A percentile compares a stretch with the other conserved stretches of the same genome.
phyloP scores from a whole-genome alignment of 2,329 filamentous ascomycete species.

The Scorias spongiosa region DNA sequence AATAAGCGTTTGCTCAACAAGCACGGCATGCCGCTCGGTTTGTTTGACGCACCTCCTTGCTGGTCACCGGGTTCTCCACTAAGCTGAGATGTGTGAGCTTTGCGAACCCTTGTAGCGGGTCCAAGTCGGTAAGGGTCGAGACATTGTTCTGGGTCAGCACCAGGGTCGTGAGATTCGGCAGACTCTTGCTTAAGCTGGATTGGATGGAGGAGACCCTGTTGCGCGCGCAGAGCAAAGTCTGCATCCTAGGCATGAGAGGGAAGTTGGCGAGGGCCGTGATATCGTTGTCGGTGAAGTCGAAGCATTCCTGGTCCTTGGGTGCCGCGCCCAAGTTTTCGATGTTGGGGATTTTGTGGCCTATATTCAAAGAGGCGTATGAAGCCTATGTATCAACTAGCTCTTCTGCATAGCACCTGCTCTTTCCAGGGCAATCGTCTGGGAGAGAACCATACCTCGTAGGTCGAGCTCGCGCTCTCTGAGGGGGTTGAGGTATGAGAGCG shows the following conservation, averaged over 20 bases:
- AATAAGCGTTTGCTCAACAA: not conserved
- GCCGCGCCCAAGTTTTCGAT: conserved; percentile 97
- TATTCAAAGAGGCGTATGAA: conserved; percentile 21
- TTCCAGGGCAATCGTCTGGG: conserved; percentile 45
- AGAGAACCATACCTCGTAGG: conserved; percentile 75
- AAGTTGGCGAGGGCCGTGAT: conserved; percentile 83
- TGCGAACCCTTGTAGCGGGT: conserved; percentile 55
- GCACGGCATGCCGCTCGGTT: no score
- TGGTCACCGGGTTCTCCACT: conserved; percentile 75
- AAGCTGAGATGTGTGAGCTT: conserved; percentile 67
- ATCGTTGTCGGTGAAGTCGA: conserved; percentile 98
- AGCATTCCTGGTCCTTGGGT: conserved; percentile 72
- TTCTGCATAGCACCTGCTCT: conserved; percentile 88
- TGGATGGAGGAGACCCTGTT: conserved; percentile 81
- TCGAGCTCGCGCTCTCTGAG: conserved; percentile 98
- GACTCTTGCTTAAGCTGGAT: conserved; percentile 52
- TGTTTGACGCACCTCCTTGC: conserved; percentile 61
- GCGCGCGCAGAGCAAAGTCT: conserved; percentile 72
- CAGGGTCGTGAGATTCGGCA: conserved; percentile 70
- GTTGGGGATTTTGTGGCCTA: conserved; percentile 91
- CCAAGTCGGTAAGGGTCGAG: conserved; percentile 71
- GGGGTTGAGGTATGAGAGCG: conserved; percentile 95
- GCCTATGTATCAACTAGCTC: conserved; percentile 26
- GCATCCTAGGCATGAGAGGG: conserved; percentile 74
- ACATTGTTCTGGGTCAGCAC: conserved; percentile 75